Evolutionary conservation across 2,329 filamentous ascomycete genomes (phyloP).

Genomic region (Dothideomycetidae sp.): DNA sequence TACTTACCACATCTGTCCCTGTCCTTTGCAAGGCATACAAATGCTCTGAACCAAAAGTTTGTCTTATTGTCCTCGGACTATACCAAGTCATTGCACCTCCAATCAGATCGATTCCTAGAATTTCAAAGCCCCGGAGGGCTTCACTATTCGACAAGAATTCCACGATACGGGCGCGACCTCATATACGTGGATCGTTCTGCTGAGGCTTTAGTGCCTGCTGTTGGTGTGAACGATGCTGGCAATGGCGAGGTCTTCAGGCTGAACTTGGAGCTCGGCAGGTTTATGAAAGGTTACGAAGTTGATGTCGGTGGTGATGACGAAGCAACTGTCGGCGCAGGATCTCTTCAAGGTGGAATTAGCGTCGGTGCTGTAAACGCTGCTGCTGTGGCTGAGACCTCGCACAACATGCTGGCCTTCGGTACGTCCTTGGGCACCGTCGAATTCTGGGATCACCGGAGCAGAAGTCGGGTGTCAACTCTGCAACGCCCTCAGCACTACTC

Average conservation of each 20-base stretch:
- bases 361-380: conserved; percentile 78
- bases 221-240: conserved; percentile 73
- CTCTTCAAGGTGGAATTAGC: conserved; percentile 73
- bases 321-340: conserved; percentile 48
- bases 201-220: conserved; percentile 74
- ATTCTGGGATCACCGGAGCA: conserved; percentile 84
- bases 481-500: conserved; percentile 35
- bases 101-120: conserved; percentile 79
- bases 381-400: conserved; percentile 73
- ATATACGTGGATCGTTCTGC: conserved; percentile 69
- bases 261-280: conserved; percentile 81
- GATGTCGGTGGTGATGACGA: conserved; percentile 78
- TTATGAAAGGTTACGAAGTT: conserved; percentile 86
- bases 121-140: conserved; percentile 82
- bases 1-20: conserved; percentile 84
- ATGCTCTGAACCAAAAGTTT: conserved; percentile 82
- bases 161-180: conserved; percentile 81
- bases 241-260: conserved; percentile 85
- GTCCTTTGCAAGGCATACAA: conserved; percentile 87
- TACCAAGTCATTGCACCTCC: conserved; percentile 84
- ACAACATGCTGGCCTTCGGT: conserved; percentile 84
- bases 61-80: conserved; percentile 79
- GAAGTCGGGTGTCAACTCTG: conserved; percentile 65
- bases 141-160: conserved; percentile 79
- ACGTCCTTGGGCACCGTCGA: conserved; percentile 92